Evolutionary conservation across 257 asterid genomes (phyloP).

Genomic region (Prunella vulgaris): DNA sequence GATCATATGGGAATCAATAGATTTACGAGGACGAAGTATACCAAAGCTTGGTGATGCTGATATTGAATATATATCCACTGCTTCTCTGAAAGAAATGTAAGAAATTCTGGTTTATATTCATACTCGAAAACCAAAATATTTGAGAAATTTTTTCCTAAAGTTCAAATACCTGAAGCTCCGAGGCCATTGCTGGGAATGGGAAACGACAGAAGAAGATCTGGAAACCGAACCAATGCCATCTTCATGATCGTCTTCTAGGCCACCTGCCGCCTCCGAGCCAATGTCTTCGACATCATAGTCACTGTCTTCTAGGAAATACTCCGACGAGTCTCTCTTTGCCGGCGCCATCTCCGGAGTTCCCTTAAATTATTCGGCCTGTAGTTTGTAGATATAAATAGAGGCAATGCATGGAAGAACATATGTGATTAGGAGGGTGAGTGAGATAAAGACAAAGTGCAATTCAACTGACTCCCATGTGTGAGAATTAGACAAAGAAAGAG

Average conservation of each 20-base stretch:
- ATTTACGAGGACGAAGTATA: slow-evolving; percentile 34
- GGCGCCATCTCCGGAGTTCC: slow-evolving; percentile 40
- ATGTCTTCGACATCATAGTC: slow-evolving; percentile 26
- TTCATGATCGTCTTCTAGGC: slow-evolving; percentile 30
- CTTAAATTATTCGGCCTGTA: background rate
- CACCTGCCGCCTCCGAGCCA: slow-evolving; percentile 28
- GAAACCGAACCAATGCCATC: slow-evolving; percentile 15
- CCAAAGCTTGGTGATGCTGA: slow-evolving; percentile 82
- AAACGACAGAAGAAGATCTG: slow-evolving; percentile 38
- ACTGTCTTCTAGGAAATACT: slow-evolving; percentile 42
- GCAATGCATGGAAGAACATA: background rate
- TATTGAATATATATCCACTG: slow-evolving; percentile 62
- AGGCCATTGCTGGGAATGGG: slow-evolving; percentile 89
- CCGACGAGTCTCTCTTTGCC: slow-evolving; percentile 28
- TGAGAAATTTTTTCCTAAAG: too few species aligned
- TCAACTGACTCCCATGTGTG: background rate
- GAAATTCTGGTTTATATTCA: background rate
- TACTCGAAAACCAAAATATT: background rate
- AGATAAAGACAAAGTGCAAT: slow-evolving; percentile 4
- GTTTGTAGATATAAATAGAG: background rate
- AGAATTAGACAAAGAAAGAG: background rate
- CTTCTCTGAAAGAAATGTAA: slow-evolving; percentile 40
- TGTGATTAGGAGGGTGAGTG: background rate
- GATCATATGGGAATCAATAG: slow-evolving; percentile 25
- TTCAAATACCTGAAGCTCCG: slow-evolving; percentile 69